Percentiles rank a stretch among this genome's conserved stretches.
Conservation (phyloP, 2,329 filamentous ascomycete genomes). For the Trichophyton rubrum region DNA sequence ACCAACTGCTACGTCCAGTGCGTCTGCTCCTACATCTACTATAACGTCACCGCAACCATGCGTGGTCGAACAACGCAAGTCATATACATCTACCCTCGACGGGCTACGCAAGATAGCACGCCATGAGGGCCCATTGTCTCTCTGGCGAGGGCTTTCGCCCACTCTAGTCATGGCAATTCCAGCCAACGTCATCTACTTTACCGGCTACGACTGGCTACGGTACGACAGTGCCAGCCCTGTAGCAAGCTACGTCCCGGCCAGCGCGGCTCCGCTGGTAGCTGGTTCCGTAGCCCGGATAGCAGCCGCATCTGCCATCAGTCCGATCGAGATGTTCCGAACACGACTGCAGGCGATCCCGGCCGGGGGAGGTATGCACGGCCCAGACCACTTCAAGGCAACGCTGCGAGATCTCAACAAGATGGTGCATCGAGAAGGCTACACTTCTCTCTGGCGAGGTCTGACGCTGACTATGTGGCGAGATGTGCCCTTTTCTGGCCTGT, state of each 20-base stretch:
- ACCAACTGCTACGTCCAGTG: not conserved
- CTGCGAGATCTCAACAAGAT: constrained; percentile 64
- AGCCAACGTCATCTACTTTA: constrained; percentile 96
- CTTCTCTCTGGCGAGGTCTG: constrained; percentile 78
- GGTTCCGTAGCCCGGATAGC: constrained; percentile 66
- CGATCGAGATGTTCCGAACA: constrained; percentile 88
- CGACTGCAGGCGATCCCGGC: constrained; percentile 68
- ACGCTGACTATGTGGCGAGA: constrained; percentile 91
- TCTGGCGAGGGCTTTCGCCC: constrained; percentile 91
- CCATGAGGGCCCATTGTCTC: constrained; percentile 71
- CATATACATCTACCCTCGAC: constrained; percentile 82
- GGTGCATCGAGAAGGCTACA: constrained; percentile 64
- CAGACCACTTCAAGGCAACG: constrained; percentile 66
- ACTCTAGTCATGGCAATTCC: constrained; percentile 90
- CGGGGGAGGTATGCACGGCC: constrained; percentile 20
- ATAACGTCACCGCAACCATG: constrained; percentile 42
- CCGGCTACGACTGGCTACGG: constrained; percentile 90
- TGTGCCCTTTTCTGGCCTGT: constrained; percentile 90
- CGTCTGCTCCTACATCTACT: constrained; percentile 19
- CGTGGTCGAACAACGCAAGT: constrained; percentile 72
- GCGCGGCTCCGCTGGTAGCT: constrained; percentile 66
- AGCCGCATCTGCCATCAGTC: constrained; percentile 71
- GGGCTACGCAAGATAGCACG: constrained; percentile 87
- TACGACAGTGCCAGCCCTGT: constrained; percentile 63
- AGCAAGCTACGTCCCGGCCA: constrained; percentile 48